Evolutionary conservation across 345 rosid species (phyloP).

Genomic region (Sapria himalayana): DNA sequence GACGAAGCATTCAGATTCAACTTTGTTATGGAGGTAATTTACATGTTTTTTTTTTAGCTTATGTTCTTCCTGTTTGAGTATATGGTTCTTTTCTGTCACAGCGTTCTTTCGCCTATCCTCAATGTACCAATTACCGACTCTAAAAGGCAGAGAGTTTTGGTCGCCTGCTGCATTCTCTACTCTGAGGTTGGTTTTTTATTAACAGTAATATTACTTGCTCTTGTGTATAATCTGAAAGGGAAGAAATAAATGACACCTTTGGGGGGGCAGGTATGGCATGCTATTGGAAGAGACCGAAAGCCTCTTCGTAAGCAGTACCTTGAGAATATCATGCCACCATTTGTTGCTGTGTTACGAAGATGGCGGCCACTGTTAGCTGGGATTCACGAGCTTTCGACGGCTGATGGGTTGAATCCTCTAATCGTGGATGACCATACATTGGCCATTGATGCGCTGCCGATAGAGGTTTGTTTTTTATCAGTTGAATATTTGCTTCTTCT

Average conservation of each 20-base stretch:
- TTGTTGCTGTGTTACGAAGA: constrained; percentile 88
- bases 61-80: too few species aligned
- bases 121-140: constrained; percentile 97
- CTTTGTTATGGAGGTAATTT: constrained; percentile 82
- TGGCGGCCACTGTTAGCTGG: constrained; percentile 97
- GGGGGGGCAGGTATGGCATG: constrained; percentile 87
- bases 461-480: constrained; percentile 39
- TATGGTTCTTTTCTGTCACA: too few species aligned
- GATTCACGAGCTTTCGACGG: constrained; percentile 91
- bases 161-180: constrained; percentile 86
- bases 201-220: too few species aligned
- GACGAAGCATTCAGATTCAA: constrained; percentile 57
- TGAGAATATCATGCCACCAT: constrained; percentile 87
- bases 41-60: constrained; percentile 3
- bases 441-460: constrained; percentile 78
- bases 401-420: constrained; percentile 97
- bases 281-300: constrained; percentile 66
- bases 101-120: constrained; percentile 90
- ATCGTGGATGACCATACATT: constrained; percentile 78
- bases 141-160: constrained; percentile 91
- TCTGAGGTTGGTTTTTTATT: constrained; percentile 75
- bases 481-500: constrained; percentile 7
- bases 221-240: too few species aligned
- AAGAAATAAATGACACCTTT: too few species aligned
- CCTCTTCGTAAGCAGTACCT: constrained; percentile 84